Conservation (phyloP, 148 eudicot species). For the Vaccinium vitisidaea region DNA sequence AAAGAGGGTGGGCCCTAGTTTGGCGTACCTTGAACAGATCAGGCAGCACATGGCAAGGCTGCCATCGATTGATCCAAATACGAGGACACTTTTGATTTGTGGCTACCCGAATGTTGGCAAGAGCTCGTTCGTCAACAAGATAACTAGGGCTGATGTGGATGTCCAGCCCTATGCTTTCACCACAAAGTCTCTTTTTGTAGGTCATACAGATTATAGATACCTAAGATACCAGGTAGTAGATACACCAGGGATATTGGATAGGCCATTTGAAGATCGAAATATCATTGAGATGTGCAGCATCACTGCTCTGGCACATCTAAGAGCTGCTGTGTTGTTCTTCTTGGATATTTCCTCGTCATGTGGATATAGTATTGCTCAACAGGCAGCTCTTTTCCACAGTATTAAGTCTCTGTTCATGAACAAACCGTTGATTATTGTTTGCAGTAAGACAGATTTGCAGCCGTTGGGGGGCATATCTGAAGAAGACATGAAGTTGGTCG, state of each 20-base stretch:
- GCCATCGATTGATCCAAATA: slow-evolving; percentile 94
- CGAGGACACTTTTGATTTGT: slow-evolving; percentile 34
- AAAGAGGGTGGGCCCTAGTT: slow-evolving; percentile 79
- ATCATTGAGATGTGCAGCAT: slow-evolving; percentile 97
- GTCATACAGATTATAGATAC: slow-evolving; percentile 89
- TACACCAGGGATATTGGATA: slow-evolving; percentile 87
- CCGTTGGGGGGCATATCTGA: slow-evolving; percentile 67
- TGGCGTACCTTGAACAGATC: slow-evolving; percentile 91
- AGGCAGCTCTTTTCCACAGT: too few relatives aligned
- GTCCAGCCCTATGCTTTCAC: slow-evolving; percentile 97
- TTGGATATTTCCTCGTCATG: too few relatives aligned
- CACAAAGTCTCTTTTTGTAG: slow-evolving; percentile 89
- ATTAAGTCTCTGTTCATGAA: slow-evolving; percentile 17
- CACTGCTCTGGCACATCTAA: slow-evolving; percentile 23
- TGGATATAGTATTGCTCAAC: too few relatives aligned
- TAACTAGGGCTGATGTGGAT: slow-evolving; percentile 94
- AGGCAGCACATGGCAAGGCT: slow-evolving; percentile 95
- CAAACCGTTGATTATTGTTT: slow-evolving; percentile 65
- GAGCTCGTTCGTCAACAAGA: slow-evolving; percentile 92
- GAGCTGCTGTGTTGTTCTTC: too few relatives aligned
- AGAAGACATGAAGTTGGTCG: slow-evolving; percentile 17
- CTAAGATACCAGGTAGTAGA: slow-evolving; percentile 90
- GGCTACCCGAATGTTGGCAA: slow-evolving; percentile 90
- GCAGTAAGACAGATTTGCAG: slow-evolving; percentile 89
- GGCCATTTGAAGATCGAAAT: slow-evolving; percentile 31